Conservation (phyloP, 208 protist species). For the Trichomonas tenax region DNA sequence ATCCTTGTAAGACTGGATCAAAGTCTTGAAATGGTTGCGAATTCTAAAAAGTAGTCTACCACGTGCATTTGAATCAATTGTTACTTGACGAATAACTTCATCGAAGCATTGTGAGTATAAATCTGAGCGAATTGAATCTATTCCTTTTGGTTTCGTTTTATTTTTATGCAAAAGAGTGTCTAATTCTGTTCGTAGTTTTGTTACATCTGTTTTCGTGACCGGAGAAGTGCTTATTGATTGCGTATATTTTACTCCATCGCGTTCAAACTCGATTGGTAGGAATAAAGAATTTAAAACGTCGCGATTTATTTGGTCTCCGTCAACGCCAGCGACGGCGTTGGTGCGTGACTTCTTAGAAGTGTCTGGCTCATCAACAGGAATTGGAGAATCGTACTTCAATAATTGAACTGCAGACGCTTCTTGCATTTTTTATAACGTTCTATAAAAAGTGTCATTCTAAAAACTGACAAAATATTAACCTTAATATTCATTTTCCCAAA, state of each 20-base stretch:
- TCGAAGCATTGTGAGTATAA: conserved; percentile 25
- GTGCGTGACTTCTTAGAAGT: background rate
- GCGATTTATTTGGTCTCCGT: background rate
- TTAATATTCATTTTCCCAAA: too few species aligned
- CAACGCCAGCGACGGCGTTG: background rate
- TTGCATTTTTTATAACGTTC: too few species aligned
- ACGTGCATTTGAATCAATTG: conserved; percentile 4
- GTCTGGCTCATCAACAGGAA: background rate
- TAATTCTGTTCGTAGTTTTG: background rate
- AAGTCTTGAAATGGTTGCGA: background rate
- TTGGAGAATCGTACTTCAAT: background rate
- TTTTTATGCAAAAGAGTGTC: background rate
- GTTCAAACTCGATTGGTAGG: background rate
- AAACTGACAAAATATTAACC: too few species aligned
- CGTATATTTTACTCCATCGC: background rate
- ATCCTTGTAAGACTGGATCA: background rate
- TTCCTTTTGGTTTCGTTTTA: background rate
- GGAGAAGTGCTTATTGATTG: background rate
- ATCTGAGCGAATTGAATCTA: background rate
- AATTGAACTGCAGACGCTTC: background rate
- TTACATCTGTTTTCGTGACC: background rate
- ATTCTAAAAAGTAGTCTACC: background rate
- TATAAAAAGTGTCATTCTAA: too few species aligned
- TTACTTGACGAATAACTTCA: conserved; percentile 26
- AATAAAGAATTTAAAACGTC: background rate